phyloP scores from a whole-genome alignment of 768 basidiomycete genomes.

The Boletus barrowsii region DNA sequence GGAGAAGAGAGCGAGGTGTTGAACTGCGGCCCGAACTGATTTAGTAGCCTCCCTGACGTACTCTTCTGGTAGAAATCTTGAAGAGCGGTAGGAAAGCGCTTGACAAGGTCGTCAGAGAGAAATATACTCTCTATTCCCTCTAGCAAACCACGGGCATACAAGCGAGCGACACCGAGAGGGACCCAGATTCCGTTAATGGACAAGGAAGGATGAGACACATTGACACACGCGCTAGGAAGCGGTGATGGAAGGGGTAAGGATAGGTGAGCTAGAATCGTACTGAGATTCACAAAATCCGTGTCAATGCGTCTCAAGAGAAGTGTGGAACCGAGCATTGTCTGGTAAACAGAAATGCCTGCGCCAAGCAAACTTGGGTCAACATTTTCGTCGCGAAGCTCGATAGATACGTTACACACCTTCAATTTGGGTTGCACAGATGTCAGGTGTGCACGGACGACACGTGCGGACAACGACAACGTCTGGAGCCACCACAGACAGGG shows the following conservation, averaged over 20 bases:
- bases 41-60: slow-evolving; percentile 44
- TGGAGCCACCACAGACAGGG: slow-evolving; percentile 7
- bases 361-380: slow-evolving; percentile 7
- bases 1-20: slow-evolving; percentile 36
- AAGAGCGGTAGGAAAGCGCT: slow-evolving; percentile 60
- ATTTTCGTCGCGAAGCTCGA: not conserved
- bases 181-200: slow-evolving; percentile 66
- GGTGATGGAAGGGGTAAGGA: slow-evolving; percentile 31
- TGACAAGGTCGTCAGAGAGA: slow-evolving; percentile 58
- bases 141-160: slow-evolving; percentile 35
- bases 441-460: slow-evolving; percentile 58
- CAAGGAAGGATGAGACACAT: slow-evolving; percentile 51
- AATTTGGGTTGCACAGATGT: slow-evolving; percentile 63
- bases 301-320: slow-evolving; percentile 70
- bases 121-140: slow-evolving; percentile 48
- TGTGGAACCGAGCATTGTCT: slow-evolving; percentile 55
- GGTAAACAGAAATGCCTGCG: slow-evolving; percentile 72
- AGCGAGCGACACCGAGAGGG: slow-evolving; percentile 52
- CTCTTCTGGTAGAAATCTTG: slow-evolving; percentile 55
- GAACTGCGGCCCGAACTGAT: slow-evolving; percentile 67
- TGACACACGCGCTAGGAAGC: slow-evolving; percentile 45
- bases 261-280: slow-evolving; percentile 42
- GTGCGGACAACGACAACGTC: slow-evolving; percentile 57
- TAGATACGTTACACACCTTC: slow-evolving; percentile 50
- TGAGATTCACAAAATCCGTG: slow-evolving; percentile 75